Percentiles rank a stretch among this genome's conserved stretches.
Conservation (phyloP, 208 protist species). For the Leishmania gerbilli region DNA sequence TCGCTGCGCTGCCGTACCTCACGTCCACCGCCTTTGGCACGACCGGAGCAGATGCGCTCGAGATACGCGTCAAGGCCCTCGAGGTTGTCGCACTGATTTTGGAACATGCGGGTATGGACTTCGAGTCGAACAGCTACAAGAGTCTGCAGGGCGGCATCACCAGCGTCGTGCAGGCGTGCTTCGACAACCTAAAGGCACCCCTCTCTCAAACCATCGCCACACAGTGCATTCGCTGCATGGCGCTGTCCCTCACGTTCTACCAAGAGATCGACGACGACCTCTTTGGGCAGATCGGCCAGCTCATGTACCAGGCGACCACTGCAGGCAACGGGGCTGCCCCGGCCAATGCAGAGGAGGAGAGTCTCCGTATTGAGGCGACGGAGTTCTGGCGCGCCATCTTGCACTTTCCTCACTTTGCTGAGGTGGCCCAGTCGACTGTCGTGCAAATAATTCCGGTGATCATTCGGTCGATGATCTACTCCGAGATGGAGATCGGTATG, state of each 20-base stretch:
- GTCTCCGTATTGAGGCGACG: conserved; percentile 81
- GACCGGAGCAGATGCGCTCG: conserved; percentile 20
- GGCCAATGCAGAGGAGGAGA: conserved; percentile 42
- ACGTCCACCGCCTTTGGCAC: conserved; percentile 27
- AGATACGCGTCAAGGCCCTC: conserved; percentile 66
- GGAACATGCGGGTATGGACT: conserved; percentile 69
- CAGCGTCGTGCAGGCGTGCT: conserved; percentile 62
- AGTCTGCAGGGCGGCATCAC: conserved; percentile 51
- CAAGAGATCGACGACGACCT: conserved; percentile 51
- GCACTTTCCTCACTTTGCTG: conserved; percentile 73
- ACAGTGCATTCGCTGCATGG: conserved; percentile 65
- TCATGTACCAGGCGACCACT: conserved; percentile 63
- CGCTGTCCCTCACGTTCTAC: conserved; percentile 71
- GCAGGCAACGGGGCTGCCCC: conserved; percentile 25
- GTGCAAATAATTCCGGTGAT: conserved; percentile 71
- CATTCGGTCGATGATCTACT: conserved; percentile 92
- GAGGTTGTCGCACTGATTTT: conserved; percentile 57
- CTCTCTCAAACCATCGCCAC: conserved; percentile 49
- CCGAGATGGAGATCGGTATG: conserved; percentile 88
- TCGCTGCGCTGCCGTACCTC: conserved; percentile 49
- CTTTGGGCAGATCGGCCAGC: conserved; percentile 54
- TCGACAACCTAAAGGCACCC: conserved; percentile 58
- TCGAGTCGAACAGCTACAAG: conserved; percentile 55
- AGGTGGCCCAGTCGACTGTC: conserved; percentile 54
- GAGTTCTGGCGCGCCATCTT: conserved; percentile 83